phyloP scores from a whole-genome alignment of 306 rosid genomes.

The Acmispon strigosus region DNA sequence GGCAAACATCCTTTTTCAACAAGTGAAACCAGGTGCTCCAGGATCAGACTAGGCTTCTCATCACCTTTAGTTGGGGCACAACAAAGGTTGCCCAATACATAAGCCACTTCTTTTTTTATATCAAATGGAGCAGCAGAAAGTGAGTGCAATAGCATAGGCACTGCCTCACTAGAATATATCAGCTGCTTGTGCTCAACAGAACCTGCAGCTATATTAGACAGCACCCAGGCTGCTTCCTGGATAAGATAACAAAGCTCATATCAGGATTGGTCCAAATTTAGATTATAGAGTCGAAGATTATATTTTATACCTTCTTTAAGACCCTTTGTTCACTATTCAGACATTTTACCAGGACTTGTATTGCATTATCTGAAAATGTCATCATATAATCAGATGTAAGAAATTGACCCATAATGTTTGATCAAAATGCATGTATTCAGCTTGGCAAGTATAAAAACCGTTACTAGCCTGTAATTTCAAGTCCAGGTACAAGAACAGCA shows the following conservation, averaged over 20 bases:
- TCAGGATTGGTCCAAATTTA: conserved; percentile 18
- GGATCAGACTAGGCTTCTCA: conserved; percentile 58
- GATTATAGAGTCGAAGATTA: not conserved
- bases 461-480: conserved; percentile 69
- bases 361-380: conserved; percentile 54
- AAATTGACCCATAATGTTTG: not conserved
- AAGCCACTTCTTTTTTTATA: conserved; percentile 86
- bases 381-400: not conserved
- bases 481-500: conserved; percentile 62
- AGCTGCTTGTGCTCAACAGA: conserved; percentile 76
- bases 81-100: conserved; percentile 88
- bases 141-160: conserved; percentile 59
- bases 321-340: conserved; percentile 85
- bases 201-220: conserved; percentile 87
- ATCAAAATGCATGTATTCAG: not conserved
- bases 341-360: conserved; percentile 67
- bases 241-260: conserved; percentile 4
- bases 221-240: conserved; percentile 96
- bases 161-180: conserved; percentile 62
- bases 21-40: conserved; percentile 74
- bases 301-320: conserved; percentile 64
- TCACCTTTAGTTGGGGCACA: conserved; percentile 57
- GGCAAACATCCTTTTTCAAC: conserved; percentile 72
- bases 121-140: conserved; percentile 78
- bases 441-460: conserved; percentile 15